Conservation (phyloP, 306 rosid genomes). For the Trichosanthes truncata region DNA sequence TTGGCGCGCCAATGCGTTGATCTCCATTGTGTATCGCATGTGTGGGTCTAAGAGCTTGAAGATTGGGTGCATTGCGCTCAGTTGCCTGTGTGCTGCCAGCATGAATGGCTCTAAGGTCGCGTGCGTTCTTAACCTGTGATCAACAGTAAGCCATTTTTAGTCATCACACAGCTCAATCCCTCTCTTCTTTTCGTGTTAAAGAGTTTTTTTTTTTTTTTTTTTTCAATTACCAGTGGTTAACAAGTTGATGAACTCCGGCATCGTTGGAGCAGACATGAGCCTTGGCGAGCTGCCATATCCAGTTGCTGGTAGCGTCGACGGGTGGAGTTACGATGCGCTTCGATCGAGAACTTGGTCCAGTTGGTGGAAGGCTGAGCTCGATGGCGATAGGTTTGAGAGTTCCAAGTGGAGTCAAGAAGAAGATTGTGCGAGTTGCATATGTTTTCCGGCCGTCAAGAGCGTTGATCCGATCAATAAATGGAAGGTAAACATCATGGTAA, state of each 20-base stretch:
- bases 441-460: constrained; percentile 83
- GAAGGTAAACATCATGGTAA: constrained; percentile 77
- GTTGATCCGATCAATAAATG: constrained; percentile 71
- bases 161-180: background rate
- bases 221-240: constrained; percentile 63
- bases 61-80: constrained; percentile 90
- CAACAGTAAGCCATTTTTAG: constrained; percentile 4
- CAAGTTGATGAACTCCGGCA: constrained; percentile 93
- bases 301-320: constrained; percentile 62
- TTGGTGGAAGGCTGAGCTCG: constrained; percentile 75
- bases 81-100: constrained; percentile 74
- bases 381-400: constrained; percentile 84
- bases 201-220: too few species aligned
- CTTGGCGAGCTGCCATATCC: constrained; percentile 94
- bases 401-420: constrained; percentile 48
- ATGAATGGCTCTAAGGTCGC: constrained; percentile 73
- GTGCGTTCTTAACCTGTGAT: constrained; percentile 74
- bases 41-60: constrained; percentile 87
- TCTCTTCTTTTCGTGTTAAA: background rate
- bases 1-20: constrained; percentile 80
- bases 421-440: constrained; percentile 77
- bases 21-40: constrained; percentile 86
- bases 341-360: constrained; percentile 41
- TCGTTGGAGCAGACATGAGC: constrained; percentile 85
- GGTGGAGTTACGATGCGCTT: constrained; percentile 69